Evolutionary conservation across 495 filamentous ascomycete genomes (phyloP), one percentile per base, ranked within the genome.

Genomic region (Aspergillus saccharolyticus): DNA sequence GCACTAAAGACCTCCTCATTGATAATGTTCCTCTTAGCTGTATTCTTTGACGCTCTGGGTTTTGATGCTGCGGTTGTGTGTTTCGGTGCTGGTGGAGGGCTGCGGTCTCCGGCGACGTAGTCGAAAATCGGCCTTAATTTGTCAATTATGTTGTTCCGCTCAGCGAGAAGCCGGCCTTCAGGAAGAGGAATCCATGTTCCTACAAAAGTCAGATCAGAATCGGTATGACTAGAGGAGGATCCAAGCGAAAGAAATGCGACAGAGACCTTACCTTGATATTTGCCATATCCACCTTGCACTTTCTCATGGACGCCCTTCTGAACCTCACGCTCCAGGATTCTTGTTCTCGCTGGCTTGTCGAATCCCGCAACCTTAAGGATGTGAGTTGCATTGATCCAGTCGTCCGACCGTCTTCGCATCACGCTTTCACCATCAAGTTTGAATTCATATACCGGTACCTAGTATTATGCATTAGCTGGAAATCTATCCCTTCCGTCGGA

Each of bases 261-360:
- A 16, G 42, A 56, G 16, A 47, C 10, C 45, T 45, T 62, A 89
- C 91, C 91, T 77, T 98, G 94, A 63, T 97, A 98, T 83, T 97
- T 98, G 53, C 94, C 94, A 72, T 97, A 98, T 20, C 94, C 94
- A 59, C 94, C 94, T 66, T 98, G 94, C 3, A 98, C 89, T 74
- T 98, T 98, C 73, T 97, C 93, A 73, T 98, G 94, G 9, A 86
- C 78, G 10, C 92, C 93, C 70, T 96, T 96, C 69, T 98, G 94
- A 1, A 98, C 93, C 62, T 98, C 95, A 48, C 95, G 83, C 75
- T 98, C 94, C 16, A 98, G 82, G 55, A 98, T 96, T 57, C 94
- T 78, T 25, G 94, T 98, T 63, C 94, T 81, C 14, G 92, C 89
- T 7, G 94, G 93, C 73, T 98, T 98, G 63, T 90, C 87, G 61